Conservation (phyloP, 2,329 filamentous ascomycete genomes). For the Talaromyces sp. region DNA sequence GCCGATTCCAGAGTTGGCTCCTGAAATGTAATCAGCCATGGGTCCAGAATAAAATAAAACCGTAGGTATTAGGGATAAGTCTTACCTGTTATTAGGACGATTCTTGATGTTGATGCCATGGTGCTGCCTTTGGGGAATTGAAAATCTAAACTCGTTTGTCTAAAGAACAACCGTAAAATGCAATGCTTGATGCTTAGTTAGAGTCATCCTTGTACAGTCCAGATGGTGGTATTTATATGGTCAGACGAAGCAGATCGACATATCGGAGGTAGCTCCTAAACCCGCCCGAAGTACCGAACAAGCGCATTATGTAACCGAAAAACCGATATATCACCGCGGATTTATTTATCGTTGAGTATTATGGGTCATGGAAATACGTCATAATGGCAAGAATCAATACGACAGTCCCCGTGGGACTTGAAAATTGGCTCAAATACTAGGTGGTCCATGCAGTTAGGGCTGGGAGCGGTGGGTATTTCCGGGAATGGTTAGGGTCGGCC, state of each 20-base stretch:
- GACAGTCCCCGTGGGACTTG: background rate
- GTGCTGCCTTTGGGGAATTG: background rate
- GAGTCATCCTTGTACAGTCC: background rate
- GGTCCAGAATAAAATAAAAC: background rate
- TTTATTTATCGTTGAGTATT: background rate
- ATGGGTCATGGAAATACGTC: background rate
- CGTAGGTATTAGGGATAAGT: background rate
- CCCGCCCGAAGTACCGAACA: background rate
- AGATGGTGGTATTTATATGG: background rate
- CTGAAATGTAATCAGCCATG: slow-evolving; percentile 34
- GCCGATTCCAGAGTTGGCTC: slow-evolving; percentile 59
- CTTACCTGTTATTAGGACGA: background rate
- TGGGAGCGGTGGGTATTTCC: background rate
- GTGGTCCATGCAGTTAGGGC: background rate
- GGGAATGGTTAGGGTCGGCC: background rate
- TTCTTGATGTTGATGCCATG: background rate
- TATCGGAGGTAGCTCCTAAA: background rate
- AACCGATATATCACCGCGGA: background rate
- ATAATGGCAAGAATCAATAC: no score
- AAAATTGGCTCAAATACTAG: background rate
- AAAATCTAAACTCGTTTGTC: background rate
- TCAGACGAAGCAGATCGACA: background rate
- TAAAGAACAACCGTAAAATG: background rate
- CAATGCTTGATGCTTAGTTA: background rate
- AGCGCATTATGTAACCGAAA: background rate